A percentile compares a stretch with the other conserved stretches of the same genome.
Conservation (phyloP, 2,329 filamentous ascomycete genomes). For the Teratosphaeria pseudoeucalypti region DNA sequence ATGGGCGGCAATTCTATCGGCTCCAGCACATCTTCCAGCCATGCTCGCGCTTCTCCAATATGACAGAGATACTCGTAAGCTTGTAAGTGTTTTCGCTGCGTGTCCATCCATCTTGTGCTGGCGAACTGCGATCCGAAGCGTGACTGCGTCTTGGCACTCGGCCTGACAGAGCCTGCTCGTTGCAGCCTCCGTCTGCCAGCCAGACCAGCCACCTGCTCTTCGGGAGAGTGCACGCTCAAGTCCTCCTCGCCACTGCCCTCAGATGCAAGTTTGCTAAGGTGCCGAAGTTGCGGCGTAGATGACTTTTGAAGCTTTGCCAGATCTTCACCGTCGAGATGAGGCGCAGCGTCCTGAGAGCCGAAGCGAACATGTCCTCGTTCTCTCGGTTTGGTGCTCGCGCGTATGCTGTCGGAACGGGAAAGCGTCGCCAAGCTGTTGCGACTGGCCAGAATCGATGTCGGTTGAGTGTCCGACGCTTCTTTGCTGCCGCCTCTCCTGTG, state of each 20-base stretch:
- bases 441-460: constrained; percentile 15
- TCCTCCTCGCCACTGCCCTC: constrained; percentile 66
- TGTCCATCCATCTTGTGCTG: constrained; percentile 99
- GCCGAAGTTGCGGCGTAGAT: constrained; percentile 83
- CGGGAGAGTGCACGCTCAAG: constrained; percentile 65
- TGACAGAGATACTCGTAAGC: constrained; percentile 98
- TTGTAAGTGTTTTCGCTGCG: constrained; percentile 88
- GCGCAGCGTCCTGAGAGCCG: constrained; percentile 18
- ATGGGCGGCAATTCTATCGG: constrained; percentile 80
- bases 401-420: constrained; percentile 27
- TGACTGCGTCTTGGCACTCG: constrained; percentile 38
- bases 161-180: constrained; percentile 45
- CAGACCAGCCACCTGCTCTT: constrained; percentile 79
- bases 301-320: constrained; percentile 76
- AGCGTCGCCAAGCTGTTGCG: constrained; percentile 25
- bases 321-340: constrained; percentile 40
- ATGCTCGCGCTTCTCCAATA: constrained; percentile 97
- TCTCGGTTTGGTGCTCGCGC: constrained; percentile 23
- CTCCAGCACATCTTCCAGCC: constrained; percentile 82
- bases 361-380: constrained; percentile 24
- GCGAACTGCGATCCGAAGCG: constrained; percentile 24
- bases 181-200: constrained; percentile 77
- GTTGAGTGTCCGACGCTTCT: constrained; percentile 3
- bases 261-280: constrained; percentile 62
- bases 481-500: background rate